Evolutionary conservation across 345 rosid species (phyloP).

Genomic region (Lumnitzera racemosa): DNA sequence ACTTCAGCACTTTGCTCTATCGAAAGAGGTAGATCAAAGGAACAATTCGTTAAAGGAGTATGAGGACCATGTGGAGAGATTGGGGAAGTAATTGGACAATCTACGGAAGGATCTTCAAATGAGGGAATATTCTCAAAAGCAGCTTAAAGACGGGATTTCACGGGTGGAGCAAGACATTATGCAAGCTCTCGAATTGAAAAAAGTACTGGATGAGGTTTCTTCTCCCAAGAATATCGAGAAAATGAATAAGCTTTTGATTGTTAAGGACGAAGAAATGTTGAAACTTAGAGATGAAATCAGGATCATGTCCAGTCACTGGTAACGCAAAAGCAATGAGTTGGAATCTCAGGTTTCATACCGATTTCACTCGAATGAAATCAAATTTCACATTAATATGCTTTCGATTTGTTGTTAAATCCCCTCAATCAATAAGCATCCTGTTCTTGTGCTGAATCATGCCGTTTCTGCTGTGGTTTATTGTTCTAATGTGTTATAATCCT

Average conservation of each 20-base stretch:
- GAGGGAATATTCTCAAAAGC: constrained; percentile 73
- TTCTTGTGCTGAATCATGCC: not conserved
- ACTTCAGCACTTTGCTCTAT: no score
- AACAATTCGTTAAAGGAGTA: no score
- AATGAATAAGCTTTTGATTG: constrained; percentile 43
- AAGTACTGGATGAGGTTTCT: constrained; percentile 44
- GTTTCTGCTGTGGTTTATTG: not conserved
- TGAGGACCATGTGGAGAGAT: constrained; percentile 10
- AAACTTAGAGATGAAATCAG: constrained; percentile 68
- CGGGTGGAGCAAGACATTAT: constrained; percentile 64
- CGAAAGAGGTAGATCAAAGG: no score
- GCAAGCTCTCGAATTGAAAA: constrained; percentile 50
- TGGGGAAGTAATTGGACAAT: constrained; percentile 49
- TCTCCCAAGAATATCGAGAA: constrained; percentile 61
- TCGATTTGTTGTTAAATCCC: not conserved
- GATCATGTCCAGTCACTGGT: constrained; percentile 81
- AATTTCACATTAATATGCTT: not conserved
- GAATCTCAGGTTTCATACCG: constrained; percentile 59
- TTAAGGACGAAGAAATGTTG: constrained; percentile 66
- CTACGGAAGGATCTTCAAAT: constrained; percentile 64
- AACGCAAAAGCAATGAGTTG: constrained; percentile 66
- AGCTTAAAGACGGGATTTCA: constrained; percentile 64
- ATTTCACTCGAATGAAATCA: not conserved
- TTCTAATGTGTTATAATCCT: not conserved
- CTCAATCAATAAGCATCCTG: not conserved